Evolutionary conservation across 805 yeast species (phyloP).

Genomic region (Grigorovia yakushimaensis): DNA sequence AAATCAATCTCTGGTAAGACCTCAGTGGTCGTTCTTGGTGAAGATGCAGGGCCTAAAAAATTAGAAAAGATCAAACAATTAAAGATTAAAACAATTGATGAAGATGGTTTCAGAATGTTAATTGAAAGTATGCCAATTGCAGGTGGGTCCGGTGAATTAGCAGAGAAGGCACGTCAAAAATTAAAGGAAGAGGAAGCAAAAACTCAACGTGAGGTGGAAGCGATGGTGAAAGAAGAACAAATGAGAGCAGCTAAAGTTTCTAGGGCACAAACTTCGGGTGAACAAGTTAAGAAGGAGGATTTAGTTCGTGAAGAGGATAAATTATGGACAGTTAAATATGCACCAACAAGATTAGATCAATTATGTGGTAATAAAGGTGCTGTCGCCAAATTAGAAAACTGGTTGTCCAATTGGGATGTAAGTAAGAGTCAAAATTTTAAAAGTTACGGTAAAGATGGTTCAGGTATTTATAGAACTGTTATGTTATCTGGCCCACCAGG

Average conservation of each 20-base stretch:
- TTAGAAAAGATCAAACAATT: constrained; percentile 66
- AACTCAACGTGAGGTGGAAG: constrained; percentile 43
- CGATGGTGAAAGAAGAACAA: constrained; percentile 38
- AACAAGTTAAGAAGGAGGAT: constrained; percentile 12
- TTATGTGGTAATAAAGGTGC: constrained; percentile 86
- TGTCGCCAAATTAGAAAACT: constrained; percentile 51
- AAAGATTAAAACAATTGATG: constrained; percentile 72
- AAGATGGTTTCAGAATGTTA: constrained; percentile 73
- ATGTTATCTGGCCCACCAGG: constrained; percentile 85
- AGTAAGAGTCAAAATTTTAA: constrained; percentile 47
- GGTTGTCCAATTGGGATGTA: constrained; percentile 73
- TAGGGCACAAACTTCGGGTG: constrained; percentile 21
- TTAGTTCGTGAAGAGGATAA: constrained; percentile 38
- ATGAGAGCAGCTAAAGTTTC: constrained; percentile 22
- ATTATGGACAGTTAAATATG: constrained; percentile 89
- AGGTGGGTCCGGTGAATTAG: constrained; percentile 81
- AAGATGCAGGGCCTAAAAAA: constrained; percentile 95
- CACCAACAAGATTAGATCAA: constrained; percentile 66
- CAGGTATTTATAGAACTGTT: constrained; percentile 69
- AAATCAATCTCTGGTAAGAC: constrained; percentile 80
- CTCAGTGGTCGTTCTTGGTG: constrained; percentile 81
- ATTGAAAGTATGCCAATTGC: constrained; percentile 76
- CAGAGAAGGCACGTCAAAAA: constrained; percentile 62
- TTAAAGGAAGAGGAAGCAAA: constrained; percentile 55
- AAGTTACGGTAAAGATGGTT: constrained; percentile 50